phyloP scores from a whole-genome alignment of 2,329 filamentous ascomycete genomes.

The Intubia oerlemansii region DNA sequence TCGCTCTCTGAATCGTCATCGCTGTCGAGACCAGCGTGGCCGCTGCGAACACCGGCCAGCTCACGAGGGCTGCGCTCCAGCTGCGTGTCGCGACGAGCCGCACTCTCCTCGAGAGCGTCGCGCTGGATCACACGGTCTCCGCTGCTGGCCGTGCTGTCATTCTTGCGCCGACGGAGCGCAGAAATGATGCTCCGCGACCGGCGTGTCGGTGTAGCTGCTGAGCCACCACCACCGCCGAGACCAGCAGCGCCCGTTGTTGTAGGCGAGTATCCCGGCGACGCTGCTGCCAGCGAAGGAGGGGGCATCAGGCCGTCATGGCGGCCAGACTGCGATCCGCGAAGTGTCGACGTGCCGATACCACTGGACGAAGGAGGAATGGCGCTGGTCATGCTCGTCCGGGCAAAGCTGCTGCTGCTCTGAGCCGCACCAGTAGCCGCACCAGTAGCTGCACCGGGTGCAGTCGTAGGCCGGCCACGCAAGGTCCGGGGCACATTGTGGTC shows the following conservation, averaged over 20 bases:
- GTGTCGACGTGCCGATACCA: constrained; percentile 8
- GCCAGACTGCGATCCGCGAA: constrained; percentile 21
- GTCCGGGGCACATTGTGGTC: constrained; percentile 22
- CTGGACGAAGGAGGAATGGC: no score
- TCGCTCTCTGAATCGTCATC: constrained; percentile 1
- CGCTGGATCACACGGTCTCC: constrained; percentile 27
- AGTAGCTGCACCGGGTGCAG: not conserved
- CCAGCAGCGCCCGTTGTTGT: constrained; percentile 1
- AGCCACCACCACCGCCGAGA: constrained; percentile 4
- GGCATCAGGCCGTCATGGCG: no score
- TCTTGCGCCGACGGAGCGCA: constrained; percentile 44
- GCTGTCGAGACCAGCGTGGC: constrained; percentile 10
- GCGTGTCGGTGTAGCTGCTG: constrained; percentile 4
- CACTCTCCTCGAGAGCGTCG: constrained; percentile 28
- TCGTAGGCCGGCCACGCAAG: constrained; percentile 12
- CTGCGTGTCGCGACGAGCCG: constrained; percentile 37
- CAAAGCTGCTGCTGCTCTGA: constrained; percentile 1
- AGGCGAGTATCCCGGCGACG: constrained; percentile 7
- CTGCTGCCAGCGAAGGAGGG: constrained; percentile 11
- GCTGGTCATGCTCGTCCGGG: no score
- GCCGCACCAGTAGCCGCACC: not conserved
- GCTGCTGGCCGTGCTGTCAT: constrained; percentile 14
- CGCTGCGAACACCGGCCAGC: constrained; percentile 22
- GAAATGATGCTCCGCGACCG: constrained; percentile 29
- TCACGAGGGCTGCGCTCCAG: constrained; percentile 37